Conservation (phyloP, 176 grass and related monocot genomes). For the Pharus latifolius region DNA sequence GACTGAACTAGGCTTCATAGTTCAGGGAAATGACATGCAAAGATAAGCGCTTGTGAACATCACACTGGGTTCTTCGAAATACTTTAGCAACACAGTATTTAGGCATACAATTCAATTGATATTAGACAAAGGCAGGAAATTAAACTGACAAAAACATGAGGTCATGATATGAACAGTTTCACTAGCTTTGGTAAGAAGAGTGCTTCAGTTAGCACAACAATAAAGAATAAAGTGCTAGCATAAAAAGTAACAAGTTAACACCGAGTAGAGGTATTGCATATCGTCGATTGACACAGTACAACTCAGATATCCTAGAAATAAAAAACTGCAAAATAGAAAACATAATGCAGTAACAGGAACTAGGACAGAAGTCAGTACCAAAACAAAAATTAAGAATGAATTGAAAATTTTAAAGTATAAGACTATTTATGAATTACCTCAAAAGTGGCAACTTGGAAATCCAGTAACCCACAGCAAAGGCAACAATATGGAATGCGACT, state of each 20-base stretch:
- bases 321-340: background rate
- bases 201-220: background rate
- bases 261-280: no score
- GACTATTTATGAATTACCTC: conserved; percentile 46
- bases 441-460: conserved; percentile 65
- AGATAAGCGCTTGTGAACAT: background rate
- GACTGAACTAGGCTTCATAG: background rate
- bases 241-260: no score
- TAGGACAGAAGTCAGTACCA: background rate
- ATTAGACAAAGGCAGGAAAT: background rate
- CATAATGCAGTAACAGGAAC: background rate
- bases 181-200: background rate
- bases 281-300: no score
- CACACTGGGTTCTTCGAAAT: background rate
- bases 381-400: background rate
- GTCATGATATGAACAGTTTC: background rate
- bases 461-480: conserved; percentile 73
- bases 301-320: background rate
- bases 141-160: background rate
- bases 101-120: background rate
- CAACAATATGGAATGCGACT: conserved; percentile 64
- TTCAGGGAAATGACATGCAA: background rate
- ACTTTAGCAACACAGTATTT: background rate
- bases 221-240: no score
- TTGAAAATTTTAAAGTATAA: background rate